Base-by-base conservation (phyloP, 2,329 filamentous ascomycete species). In the Ilyonectria sp. region DNA sequence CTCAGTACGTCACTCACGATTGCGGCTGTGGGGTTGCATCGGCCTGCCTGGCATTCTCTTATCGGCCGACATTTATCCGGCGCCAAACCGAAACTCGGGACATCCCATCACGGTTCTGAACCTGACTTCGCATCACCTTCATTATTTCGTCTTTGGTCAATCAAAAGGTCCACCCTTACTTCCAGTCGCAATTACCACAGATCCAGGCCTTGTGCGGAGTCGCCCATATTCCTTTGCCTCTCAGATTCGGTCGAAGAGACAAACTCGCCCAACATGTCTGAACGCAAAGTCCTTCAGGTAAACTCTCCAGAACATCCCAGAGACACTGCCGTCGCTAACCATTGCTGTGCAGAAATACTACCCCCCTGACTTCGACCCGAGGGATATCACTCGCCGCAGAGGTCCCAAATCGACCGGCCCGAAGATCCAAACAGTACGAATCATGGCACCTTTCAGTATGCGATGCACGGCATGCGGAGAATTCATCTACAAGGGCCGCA, bases 401-500 rank as follows among this genome's bases (percentile, higher is more conserved):
- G 91, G 85, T 31, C 89, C 90, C 9, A 95, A 95, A 79, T 85
- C 90, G 63, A 87, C 88, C 7, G 95, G 94, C 0, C 93, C 94
- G 0, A 94, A 94, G 74, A 87, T 94, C 9, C 94, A 97, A 77
- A 94, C 92, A 0, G 94, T 98, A 60, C 92, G 95, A 50, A 86
- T 98, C 58, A 98, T 98, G 94, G 82, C 74, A 49, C 79, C 79
- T 1, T 83, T 82, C 60, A 77, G 76, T 2, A 81, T 82, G 79
- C 82, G 82, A 40, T 86, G 85, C 71, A 82, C 81, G 2, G 81
- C 80, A 1, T 87, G 86, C 68, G 86, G 85, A 67, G 93, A 97
- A 82, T 97, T 92, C 84, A 96, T 97, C 77, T 95, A 97, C 86
- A 94, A 94, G 75, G 95, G 95, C 0, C 90, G 95, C 68, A 98